These are phyloP conservation scores for Clarireedia homoeocarpa DNA, from an alignment of 2,329 filamentous ascomycete species.

Conservation along the genomic window DNA sequence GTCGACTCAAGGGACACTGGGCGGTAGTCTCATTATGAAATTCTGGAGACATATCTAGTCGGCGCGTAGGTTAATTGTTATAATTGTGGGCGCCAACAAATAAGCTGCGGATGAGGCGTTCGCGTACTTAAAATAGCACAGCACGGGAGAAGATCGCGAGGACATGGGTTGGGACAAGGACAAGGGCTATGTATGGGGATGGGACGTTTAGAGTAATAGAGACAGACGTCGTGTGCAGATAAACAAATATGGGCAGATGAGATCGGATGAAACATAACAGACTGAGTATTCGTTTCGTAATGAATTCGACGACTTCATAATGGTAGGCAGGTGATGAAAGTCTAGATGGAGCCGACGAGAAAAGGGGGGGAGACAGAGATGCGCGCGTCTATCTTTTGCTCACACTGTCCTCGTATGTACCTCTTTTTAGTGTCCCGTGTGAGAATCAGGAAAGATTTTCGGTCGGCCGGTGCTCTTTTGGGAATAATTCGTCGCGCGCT, in stretches of 20 bases:
- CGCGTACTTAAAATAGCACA: constrained; percentile 9
- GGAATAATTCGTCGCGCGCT: no score
- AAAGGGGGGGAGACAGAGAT: not conserved
- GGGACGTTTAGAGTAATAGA: no score
- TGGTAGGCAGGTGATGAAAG: constrained; percentile 3
- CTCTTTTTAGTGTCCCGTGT: no score
- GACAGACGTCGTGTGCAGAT: not conserved
- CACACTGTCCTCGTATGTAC: not conserved
- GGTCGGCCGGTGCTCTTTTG: no score
- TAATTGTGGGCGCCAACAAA: constrained; percentile 6
- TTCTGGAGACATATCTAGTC: constrained; percentile 7
- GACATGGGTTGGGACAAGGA: not conserved
- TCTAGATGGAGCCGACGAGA: not conserved
- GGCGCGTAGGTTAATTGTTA: constrained; percentile 3
- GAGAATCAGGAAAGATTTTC: no score
- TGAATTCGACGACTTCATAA: constrained; percentile 1
- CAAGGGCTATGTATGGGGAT: not conserved
- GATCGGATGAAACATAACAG: constrained; percentile 5
- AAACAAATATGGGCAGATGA: constrained; percentile 1
- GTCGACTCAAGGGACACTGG: constrained; percentile 6
- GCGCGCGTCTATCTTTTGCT: constrained; percentile 4
- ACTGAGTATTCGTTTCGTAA: constrained; percentile 1
- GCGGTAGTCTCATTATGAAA: constrained; percentile 9
- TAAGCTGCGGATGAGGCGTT: constrained; percentile 10
- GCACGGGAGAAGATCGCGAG: not conserved